Percentiles rank a stretch among this genome's conserved stretches.
These are phyloP conservation scores for Ophiocordyceps camponoti-leonardi DNA, from an alignment of 2,329 filamentous ascomycete genomes.

Conservation along the genomic window DNA sequence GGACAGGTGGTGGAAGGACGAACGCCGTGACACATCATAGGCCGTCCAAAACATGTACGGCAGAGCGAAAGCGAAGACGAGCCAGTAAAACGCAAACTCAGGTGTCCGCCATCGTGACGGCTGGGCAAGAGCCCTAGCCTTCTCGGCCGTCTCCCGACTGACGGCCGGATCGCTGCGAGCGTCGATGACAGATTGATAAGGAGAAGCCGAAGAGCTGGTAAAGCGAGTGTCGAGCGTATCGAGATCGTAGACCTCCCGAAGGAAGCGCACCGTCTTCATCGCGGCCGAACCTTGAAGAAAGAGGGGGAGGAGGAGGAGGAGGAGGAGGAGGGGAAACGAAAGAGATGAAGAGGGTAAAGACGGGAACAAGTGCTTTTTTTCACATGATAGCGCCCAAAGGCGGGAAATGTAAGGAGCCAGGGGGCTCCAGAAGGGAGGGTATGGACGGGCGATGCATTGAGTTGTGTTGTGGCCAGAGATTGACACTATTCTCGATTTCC, in stretches of 20 bases:
- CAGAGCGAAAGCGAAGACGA: constrained; percentile 47
- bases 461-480: too few species aligned
- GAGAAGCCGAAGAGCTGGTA: constrained; percentile 50
- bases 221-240: constrained; percentile 47
- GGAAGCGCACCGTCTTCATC: constrained; percentile 24
- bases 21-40: constrained; percentile 71
- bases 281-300: constrained; percentile 1
- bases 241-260: constrained; percentile 42
- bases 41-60: constrained; percentile 86
- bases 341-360: background rate
- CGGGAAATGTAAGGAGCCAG: background rate
- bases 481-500: background rate
- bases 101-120: constrained; percentile 68
- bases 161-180: constrained; percentile 24
- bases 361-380: background rate
- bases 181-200: constrained; percentile 43
- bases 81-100: constrained; percentile 73
- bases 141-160: constrained; percentile 13
- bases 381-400: background rate
- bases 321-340: background rate
- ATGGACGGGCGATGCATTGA: too few species aligned
- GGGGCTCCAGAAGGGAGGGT: background rate
- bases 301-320: constrained; percentile 1
- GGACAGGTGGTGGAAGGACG: constrained; percentile 9
- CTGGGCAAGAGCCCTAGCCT: constrained; percentile 26